Conservation (phyloP, 805 yeast genomes). For the Cyberlindnera mississippiensis region DNA sequence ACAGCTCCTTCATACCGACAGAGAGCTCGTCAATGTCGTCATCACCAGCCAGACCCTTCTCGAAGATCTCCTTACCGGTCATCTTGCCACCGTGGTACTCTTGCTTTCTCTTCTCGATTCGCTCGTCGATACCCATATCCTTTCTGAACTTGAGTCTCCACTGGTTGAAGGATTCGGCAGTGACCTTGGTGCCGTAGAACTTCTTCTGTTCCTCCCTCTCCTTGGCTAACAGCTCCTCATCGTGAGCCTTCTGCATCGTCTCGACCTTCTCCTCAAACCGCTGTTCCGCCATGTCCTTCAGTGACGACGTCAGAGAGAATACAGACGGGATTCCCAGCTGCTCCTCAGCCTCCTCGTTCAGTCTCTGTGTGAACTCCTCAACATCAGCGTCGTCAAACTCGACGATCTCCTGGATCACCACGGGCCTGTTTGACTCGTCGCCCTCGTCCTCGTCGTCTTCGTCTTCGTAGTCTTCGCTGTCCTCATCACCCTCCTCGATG, state of each 20-base stretch:
- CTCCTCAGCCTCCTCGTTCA: constrained; percentile 62
- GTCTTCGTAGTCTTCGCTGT: too few relatives aligned
- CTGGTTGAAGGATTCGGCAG: constrained; percentile 60
- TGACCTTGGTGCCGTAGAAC: constrained; percentile 87
- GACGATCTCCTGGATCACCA: constrained; percentile 55
- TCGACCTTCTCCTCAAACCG: constrained; percentile 57
- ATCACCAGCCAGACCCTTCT: constrained; percentile 77
- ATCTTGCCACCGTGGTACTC: constrained; percentile 70
- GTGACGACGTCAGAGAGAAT: constrained; percentile 69
- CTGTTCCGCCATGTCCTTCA: constrained; percentile 79
- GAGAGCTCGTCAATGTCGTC: constrained; percentile 47
- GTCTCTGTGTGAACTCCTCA: constrained; percentile 34
- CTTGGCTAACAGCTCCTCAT: constrained; percentile 52
- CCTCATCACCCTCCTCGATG: constrained; percentile 29
- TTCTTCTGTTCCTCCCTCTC: constrained; percentile 87
- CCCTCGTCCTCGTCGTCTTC: constrained; percentile 38
- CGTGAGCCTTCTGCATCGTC: constrained; percentile 51
- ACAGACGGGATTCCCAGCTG: constrained; percentile 90
- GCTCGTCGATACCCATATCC: constrained; percentile 67
- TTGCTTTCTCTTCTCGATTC: constrained; percentile 47
- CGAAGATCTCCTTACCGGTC: constrained; percentile 88
- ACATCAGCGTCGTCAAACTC: constrained; percentile 50
- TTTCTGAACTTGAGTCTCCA: constrained; percentile 75
- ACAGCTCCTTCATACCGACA: constrained; percentile 19
- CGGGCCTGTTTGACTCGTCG: constrained; percentile 38